Evolutionary conservation across 495 filamentous ascomycete species (phyloP), one percentile per base, ranked within the genome.

Genomic region (Lindgomyces ingoldianus): DNA sequence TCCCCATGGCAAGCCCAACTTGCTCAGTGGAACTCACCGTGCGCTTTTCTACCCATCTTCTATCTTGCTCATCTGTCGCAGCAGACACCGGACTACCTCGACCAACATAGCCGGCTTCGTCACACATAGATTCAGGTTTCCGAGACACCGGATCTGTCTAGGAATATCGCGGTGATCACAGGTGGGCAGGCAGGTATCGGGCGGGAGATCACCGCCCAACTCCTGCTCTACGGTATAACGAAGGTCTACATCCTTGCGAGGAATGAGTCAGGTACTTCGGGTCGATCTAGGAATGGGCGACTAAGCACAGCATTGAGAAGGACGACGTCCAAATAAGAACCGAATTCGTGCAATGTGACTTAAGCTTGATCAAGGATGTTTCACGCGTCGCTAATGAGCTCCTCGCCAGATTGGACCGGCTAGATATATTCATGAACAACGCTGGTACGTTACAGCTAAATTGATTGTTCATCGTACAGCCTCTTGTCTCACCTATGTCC

Each of bases 401-500:
- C 12, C 46, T 49, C 46, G 19, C 19, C 14, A 22, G 46, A 49
- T 2, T 2, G 22, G 19, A 9, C 4, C 2, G 22, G 24, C 14
- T 49, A 11, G 46, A 49, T 8, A 69, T n/a, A n/a, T n/a, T n/a
- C n/a, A n/a, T n/a, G n/a, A n/a, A n/a, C n/a, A n/a, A 70, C 8
- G 36, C 56, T 49, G 25, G 26, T 8, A 46, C 67, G 24, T 25
- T 70, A 24, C 24, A 4, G 21, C 53, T 52, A 3, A n/a, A 58
- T 18, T 61, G 72, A 11, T 49, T 79, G 18, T 47, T n/a, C n/a
- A n/a, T n/a, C n/a, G n/a, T n/a, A n/a, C n/a, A n/a, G n/a, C n/a
- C 8, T n/a, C 33, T 29, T 4, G 41, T 26, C 88, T 89, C 85
- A 74, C 77, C 6, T 29, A 30, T 76, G 74, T 70, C 73, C 36